Conservation (phyloP, 306 rosid species). For the Vigna radiata region DNA sequence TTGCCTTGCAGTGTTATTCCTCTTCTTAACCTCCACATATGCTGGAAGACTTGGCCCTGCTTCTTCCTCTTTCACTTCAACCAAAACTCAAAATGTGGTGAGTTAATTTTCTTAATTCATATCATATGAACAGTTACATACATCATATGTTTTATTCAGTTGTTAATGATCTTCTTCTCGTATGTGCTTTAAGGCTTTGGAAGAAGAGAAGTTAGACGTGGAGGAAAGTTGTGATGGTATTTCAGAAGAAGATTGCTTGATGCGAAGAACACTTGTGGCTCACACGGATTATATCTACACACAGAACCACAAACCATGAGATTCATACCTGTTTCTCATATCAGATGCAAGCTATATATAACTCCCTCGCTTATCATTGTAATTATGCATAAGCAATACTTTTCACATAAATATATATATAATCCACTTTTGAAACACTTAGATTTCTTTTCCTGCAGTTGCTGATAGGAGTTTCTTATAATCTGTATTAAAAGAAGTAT, state of each 20-base stretch:
- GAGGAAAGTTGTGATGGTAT: constrained; percentile 74
- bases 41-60: constrained; percentile 46
- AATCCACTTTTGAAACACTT: background rate
- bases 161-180: constrained; percentile 1
- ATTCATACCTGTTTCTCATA: background rate
- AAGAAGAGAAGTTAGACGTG: constrained; percentile 43
- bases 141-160: background rate
- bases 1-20: constrained; percentile 49
- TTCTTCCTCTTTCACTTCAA: constrained; percentile 38
- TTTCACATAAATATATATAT: background rate
- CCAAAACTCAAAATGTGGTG: constrained; percentile 50
- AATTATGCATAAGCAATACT: constrained; percentile 38
- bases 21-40: constrained; percentile 42
- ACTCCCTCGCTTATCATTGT: constrained; percentile 8
- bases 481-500: background rate
- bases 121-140: too few relatives aligned
- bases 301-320: constrained; percentile 70
- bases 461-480: background rate
- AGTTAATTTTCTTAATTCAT: background rate
- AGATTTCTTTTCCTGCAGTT: background rate
- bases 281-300: constrained; percentile 88
- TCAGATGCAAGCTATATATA: background rate
- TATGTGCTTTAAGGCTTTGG: constrained; percentile 53
- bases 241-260: constrained; percentile 77
- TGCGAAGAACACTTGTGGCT: constrained; percentile 89